phyloP scores from a whole-genome alignment of 2,329 filamentous ascomycete species.

The Colletotrichum higginsianum region DNA sequence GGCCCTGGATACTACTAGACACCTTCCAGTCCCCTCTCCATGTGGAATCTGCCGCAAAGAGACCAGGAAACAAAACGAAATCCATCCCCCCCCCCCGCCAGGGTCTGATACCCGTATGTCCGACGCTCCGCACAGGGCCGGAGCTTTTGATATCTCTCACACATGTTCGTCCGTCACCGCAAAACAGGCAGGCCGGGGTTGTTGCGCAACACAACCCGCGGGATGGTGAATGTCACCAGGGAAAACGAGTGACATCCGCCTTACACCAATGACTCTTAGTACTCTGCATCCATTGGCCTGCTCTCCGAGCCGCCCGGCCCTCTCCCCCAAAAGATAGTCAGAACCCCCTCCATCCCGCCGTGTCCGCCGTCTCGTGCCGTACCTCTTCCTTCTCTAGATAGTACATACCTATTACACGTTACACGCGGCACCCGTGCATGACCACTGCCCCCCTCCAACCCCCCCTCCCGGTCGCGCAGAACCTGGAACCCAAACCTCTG shows the following conservation, averaged over 20 bases:
- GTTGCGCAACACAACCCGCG: not conserved
- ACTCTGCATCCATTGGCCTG: not conserved
- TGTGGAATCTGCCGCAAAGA: not conserved
- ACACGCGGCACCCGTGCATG: conserved; percentile 4
- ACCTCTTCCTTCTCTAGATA: not conserved
- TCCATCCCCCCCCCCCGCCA: too few species aligned
- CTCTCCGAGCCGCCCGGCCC: conserved; percentile 2
- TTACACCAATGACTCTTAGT: not conserved
- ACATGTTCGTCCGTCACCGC: conserved; percentile 28
- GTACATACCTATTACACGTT: not conserved
- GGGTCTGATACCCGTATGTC: conserved; percentile 1
- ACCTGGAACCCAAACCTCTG: not conserved
- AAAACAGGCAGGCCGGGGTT: conserved; percentile 12
- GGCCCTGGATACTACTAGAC: too few species aligned
- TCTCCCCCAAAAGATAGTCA: conserved; percentile 10
- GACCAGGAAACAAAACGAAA: too few species aligned
- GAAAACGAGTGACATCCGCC: conserved; percentile 1
- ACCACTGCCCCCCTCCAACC: not conserved
- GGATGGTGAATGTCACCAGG: conserved; percentile 7
- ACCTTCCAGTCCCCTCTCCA: not conserved
- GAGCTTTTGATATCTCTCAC: conserved; percentile 18
- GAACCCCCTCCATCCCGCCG: conserved; percentile 14
- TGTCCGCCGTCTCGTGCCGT: conserved; percentile 28
- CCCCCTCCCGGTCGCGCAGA: conserved; percentile 7
- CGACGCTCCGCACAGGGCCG: conserved; percentile 17